A percentile compares a stretch with the other conserved stretches of the same genome.
These are phyloP conservation scores for Rhizopogon vinicolor DNA, from an alignment of 768 basidiomycete genomes.

Conservation along the genomic window DNA sequence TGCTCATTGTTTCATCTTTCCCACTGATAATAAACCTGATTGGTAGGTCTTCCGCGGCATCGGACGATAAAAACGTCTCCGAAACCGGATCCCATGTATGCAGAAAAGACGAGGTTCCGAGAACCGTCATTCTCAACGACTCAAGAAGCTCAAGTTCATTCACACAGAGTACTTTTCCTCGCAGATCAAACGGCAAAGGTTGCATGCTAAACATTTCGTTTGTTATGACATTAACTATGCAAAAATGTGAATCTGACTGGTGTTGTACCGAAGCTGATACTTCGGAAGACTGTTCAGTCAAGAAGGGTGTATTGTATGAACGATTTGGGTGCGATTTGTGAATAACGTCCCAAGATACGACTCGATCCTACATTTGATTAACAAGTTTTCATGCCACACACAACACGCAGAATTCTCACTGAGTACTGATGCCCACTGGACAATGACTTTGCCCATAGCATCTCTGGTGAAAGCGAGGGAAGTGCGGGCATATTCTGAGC, in stretches of 20 bases:
- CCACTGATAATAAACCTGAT: conserved; percentile 47
- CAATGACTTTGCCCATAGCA: conserved; percentile 17
- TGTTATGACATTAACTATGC: background rate
- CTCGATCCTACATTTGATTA: conserved; percentile 34
- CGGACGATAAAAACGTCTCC: conserved; percentile 54
- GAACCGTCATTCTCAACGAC: conserved; percentile 50
- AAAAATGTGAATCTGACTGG: conserved; percentile 39
- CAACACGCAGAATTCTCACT: conserved; percentile 11
- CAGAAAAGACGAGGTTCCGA: conserved; percentile 65
- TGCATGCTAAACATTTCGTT: conserved; percentile 38
- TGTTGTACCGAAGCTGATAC: conserved; percentile 55
- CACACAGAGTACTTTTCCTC: conserved; percentile 37
- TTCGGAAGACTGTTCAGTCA: conserved; percentile 60
- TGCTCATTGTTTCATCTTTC: conserved; percentile 50
- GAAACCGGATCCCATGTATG: conserved; percentile 54
- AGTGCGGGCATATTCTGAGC: background rate
- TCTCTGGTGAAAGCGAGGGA: background rate
- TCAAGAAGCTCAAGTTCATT: conserved; percentile 43
- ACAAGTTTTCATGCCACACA: background rate
- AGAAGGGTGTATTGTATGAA: conserved; percentile 45
- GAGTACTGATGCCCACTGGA: conserved; percentile 1
- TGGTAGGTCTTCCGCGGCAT: conserved; percentile 27
- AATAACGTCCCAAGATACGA: conserved; percentile 63
- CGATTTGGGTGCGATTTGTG: conserved; percentile 27
- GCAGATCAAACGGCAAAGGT: conserved; percentile 37